Conservation (phyloP, 345 rosid genomes). For the Luvunga scandens region DNA sequence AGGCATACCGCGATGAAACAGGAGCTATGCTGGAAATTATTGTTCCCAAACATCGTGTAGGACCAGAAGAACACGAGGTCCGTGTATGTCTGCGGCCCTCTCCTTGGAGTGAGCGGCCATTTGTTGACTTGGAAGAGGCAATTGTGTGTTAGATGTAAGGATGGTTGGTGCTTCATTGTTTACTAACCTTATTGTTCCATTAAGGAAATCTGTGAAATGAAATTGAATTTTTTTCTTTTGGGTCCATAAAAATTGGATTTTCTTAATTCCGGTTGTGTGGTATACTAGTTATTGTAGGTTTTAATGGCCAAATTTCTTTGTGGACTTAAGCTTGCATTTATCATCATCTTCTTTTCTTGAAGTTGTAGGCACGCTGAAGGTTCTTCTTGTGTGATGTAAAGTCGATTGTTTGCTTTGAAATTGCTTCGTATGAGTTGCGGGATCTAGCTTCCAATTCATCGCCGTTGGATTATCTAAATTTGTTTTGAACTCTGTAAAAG, state of each 20-base stretch:
- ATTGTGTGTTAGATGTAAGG: slow-evolving; percentile 29
- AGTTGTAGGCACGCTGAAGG: not conserved
- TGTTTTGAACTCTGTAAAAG: too few species aligned
- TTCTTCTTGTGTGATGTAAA: too few species aligned
- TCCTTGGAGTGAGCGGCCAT: slow-evolving; percentile 43
- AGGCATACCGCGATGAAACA: slow-evolving; percentile 70
- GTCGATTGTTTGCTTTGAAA: too few species aligned
- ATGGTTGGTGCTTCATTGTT: slow-evolving; percentile 38
- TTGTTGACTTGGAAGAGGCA: slow-evolving; percentile 30
- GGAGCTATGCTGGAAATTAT: slow-evolving; percentile 75
- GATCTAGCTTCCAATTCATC: too few species aligned
- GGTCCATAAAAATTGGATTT: not conserved
- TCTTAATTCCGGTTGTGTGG: not conserved
- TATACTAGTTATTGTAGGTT: not conserved
- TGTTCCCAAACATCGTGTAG: slow-evolving; percentile 71
- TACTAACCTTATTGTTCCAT: slow-evolving; percentile 35
- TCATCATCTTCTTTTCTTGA: not conserved
- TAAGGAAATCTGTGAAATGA: slow-evolving; percentile 34
- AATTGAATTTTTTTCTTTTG: slow-evolving; percentile 1
- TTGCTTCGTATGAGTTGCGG: not conserved
- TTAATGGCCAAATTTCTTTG: not conserved
- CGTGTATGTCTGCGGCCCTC: slow-evolving; percentile 75
- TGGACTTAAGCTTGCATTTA: not conserved
- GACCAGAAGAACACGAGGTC: slow-evolving; percentile 95
- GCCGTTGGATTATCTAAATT: too few species aligned